Evolutionary conservation across 768 basidiomycete species (phyloP), one percentile per base, ranked within the genome.

Genomic region (Kwoniella dendrophila): DNA sequence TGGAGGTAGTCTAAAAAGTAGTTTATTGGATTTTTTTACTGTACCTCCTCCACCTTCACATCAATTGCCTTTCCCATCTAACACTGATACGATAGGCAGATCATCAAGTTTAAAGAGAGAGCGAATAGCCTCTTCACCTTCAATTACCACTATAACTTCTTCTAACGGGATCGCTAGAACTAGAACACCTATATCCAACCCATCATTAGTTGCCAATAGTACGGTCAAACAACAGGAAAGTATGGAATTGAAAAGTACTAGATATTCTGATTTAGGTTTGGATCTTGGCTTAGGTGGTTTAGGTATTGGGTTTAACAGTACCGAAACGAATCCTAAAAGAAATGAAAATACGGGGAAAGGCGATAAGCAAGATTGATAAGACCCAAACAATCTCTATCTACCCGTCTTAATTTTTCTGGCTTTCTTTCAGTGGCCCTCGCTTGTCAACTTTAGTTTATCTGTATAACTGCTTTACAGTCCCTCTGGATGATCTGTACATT

Each of bases 41-140:
- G 57, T 74, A 16, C 70, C 70, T 43, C 66, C 73, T 33, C 73
- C 73, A 6, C 68, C 70, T 8, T 32, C 48, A 10, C 11, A 10
- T 29, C 54, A 57, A 55, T 29, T 5, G n/a, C 44, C 53, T 51
- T 52, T 20, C 36, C 26, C 36, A 22, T n/a, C 32, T 18, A 26
- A 26, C 22, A 16, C 27, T 16, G 30, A 24, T 43, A 55, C 41
- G 10, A 10, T 40, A 22, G 53, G 38, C 11, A 44, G 38, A 18
- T 30, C 49, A 38, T 29, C 20, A 20, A 11, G 33, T 6, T 24
- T 18, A 14, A 41, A 44, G 33, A 29, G 26, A 24, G 33, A 8
- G 16, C 50, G 47, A 49, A 16, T 26, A 20, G 32, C 18, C 16
- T 38, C 52, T 20, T 29, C 14, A 18, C 54, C 61, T 26, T 54